phyloP scores from a whole-genome alignment of 352 stramenopile species.

The Phytopythium kandeliae region DNA sequence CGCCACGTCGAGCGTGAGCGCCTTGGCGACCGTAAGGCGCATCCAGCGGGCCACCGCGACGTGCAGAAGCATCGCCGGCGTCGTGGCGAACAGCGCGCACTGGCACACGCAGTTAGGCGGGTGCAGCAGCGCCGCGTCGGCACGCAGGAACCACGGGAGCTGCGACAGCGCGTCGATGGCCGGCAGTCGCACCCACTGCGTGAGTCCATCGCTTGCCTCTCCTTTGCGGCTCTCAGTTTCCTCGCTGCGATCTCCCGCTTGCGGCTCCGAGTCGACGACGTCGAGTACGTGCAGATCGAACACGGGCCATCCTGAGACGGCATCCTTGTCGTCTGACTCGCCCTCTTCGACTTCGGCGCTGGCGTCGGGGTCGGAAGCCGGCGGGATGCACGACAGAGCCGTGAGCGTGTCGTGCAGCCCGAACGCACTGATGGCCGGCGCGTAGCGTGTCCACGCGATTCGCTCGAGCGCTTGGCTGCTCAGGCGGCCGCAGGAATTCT shows the following conservation, averaged over 20 bases:
- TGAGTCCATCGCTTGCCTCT: background rate
- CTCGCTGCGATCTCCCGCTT: background rate
- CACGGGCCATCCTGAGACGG: background rate
- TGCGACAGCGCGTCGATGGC: background rate
- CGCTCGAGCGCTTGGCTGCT: slow-evolving; percentile 10
- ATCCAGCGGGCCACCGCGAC: slow-evolving; percentile 29
- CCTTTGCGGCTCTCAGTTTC: background rate
- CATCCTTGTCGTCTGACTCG: no score
- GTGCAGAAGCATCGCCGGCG: slow-evolving; percentile 11
- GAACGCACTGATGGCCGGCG: slow-evolving; percentile 14
- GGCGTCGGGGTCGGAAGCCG: no score
- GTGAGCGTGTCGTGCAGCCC: slow-evolving; percentile 1
- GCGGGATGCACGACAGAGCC: no score
- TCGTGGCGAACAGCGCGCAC: slow-evolving; percentile 7
- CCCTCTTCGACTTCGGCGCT: no score
- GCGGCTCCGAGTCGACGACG: background rate
- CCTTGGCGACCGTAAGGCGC: slow-evolving; percentile 5
- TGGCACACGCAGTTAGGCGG: slow-evolving; percentile 22
- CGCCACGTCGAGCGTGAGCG: background rate
- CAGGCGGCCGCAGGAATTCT: slow-evolving; percentile 19
- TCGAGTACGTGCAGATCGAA: background rate
- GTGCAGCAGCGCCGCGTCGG: slow-evolving; percentile 25
- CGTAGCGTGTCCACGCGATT: slow-evolving; percentile 17
- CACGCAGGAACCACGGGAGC: slow-evolving; percentile 24
- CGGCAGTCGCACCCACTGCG: background rate